Percentiles rank a stretch among this genome's conserved stretches.
Conservation (phyloP, 2,329 filamentous ascomycete genomes). For the Pseudophaeomoniella oleicola region DNA sequence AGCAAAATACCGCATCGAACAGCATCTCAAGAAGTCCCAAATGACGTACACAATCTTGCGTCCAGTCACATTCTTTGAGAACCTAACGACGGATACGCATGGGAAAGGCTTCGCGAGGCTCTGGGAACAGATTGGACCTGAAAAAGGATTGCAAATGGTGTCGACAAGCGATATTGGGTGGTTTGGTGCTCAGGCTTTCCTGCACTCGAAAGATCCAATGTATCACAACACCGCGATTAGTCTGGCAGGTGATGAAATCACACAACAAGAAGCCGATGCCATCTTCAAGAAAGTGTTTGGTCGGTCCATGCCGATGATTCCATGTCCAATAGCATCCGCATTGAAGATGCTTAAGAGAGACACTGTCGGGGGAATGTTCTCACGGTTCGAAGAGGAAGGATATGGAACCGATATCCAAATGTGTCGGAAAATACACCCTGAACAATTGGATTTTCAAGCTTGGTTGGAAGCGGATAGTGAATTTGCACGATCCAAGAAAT, state of each 20-base stretch:
- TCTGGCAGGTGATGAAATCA: conserved; percentile 39
- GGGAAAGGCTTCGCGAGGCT: conserved; percentile 35
- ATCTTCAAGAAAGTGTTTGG: conserved; percentile 34
- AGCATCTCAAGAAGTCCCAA: conserved; percentile 32
- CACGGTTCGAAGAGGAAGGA: conserved; percentile 35
- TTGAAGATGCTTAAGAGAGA: conserved; percentile 16
- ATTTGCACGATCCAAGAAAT: too few species aligned
- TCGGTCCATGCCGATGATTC: conserved; percentile 22
- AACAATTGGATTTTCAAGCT: conserved; percentile 30
- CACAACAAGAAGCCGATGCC: conserved; percentile 27
- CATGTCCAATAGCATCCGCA: conserved; percentile 6
- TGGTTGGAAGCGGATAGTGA: conserved; percentile 35
- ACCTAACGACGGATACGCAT: conserved; percentile 29
- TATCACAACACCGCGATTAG: conserved; percentile 32
- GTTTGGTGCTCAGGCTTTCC: conserved; percentile 35
- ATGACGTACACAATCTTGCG: conserved; percentile 49
- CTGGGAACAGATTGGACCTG: conserved; percentile 23
- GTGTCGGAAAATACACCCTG: conserved; percentile 27
- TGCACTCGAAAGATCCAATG: conserved; percentile 20
- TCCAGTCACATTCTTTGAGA: conserved; percentile 48
- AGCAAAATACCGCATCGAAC: conserved; percentile 46
- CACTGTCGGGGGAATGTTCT: conserved; percentile 31
- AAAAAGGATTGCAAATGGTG: conserved; percentile 29
- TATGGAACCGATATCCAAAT: conserved; percentile 31
- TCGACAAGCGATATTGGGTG: conserved; percentile 34